Evolutionary conservation across 371 early-diverging fungal genomes (phyloP), one percentile per base, ranked within the genome.

Genomic region (Mycotypha africana): DNA sequence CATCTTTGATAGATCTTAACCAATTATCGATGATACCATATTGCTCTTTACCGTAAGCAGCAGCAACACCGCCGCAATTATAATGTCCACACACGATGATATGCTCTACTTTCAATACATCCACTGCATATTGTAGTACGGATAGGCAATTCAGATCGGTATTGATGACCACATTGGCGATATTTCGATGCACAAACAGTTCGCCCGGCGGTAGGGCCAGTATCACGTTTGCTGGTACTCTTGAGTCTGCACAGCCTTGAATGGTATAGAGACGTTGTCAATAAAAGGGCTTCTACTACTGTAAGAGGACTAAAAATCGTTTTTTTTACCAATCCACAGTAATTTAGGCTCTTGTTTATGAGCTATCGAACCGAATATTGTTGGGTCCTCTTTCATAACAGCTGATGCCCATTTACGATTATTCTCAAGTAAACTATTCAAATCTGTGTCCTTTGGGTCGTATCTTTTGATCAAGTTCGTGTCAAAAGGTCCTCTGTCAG

Each of bases 171-270:
- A 91, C 84, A 67, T 95, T 95, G 58, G 95, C 98, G 46, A 97
- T 92, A 71, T 95, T 97, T 58, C 96, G 80, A 70, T 93, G 93
- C 10, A 92, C 90, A 70, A 96, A 97, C 28, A 95, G 70, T 38
- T 95, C 94, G 28, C 98, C 96, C 11, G 88, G 86, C 51, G 71
- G 73, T 12, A 81, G 63, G 33, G 74, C 74, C 19, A 78, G 44
- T 22, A 83, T 60, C 15, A 74, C 75, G 37, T 77, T 87, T 38
- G 87, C 87, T 24, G 91, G 88, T 15, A 93, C 89, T 47, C 95
- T 84, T 8, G 92, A 90, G 65, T 96, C 97, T 14, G 89, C 80
- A 65, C 93, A 92, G n/a, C n/a, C n/a, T n/a, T n/a, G n/a, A n/a
- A n/a, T n/a, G n/a, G n/a, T n/a, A n/a, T n/a, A n/a, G n/a, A n/a